Conservation (phyloP, 371 early-diverging fungal species). For the Mortierella sp. region DNA sequence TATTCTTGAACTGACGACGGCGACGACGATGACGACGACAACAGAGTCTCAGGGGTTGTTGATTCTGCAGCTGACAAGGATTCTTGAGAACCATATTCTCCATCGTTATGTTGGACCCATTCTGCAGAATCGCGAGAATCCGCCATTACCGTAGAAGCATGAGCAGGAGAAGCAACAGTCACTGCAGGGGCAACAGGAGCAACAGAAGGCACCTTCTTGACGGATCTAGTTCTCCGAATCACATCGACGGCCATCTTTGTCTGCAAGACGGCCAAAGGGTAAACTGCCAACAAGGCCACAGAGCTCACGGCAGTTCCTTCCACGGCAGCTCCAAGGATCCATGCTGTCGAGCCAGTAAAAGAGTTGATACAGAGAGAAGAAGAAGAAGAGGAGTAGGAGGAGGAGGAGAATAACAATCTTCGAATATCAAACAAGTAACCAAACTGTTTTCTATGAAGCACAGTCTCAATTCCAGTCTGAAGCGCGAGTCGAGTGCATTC, state of each 20-base stretch:
- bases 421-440: conserved; percentile 6
- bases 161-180: not conserved
- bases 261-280: conserved; percentile 25
- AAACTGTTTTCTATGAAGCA: not conserved
- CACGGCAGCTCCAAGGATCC: conserved; percentile 26
- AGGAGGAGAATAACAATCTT: not conserved
- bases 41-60: too few relatives aligned
- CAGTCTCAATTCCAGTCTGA: conserved; percentile 16
- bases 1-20: not conserved
- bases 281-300: conserved; percentile 19
- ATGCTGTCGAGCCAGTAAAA: conserved; percentile 5
- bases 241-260: conserved; percentile 43
- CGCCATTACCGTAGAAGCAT: not conserved
- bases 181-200: too few relatives aligned
- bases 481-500: conserved; percentile 9
- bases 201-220: not conserved
- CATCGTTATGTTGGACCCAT: conserved; percentile 20
- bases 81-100: not conserved
- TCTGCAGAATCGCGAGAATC: conserved; percentile 14
- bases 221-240: conserved; percentile 7
- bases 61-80: not conserved
- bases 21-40: not conserved
- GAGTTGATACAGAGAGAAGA: not conserved
- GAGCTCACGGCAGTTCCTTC: conserved; percentile 20
- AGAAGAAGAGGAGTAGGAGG: too few relatives aligned